A percentile compares a stretch with the other conserved stretches of the same genome.
Evolutionary conservation across 2,329 filamentous ascomycete genomes (phyloP).

Genomic region (Ceratocystis colombiana): DNA sequence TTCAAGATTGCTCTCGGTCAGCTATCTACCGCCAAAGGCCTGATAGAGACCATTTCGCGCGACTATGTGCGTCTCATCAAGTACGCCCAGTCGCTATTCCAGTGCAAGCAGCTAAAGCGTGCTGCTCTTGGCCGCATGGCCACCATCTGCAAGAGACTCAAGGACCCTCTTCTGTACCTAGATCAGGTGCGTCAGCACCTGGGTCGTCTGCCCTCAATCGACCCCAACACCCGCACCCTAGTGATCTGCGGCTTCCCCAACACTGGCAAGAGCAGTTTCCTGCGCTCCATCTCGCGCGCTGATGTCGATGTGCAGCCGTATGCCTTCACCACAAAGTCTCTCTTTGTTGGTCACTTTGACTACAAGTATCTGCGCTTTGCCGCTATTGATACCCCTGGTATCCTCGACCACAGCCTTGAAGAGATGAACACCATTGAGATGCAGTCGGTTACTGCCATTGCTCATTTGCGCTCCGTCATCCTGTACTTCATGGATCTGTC

Average conservation of each 20-base stretch:
- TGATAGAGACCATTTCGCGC: conserved; percentile 90
- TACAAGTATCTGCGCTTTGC: conserved; percentile 59
- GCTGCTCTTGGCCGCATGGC: conserved; percentile 96
- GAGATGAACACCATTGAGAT: conserved; percentile 99
- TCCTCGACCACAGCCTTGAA: conserved; percentile 91
- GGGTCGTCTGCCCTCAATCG: conserved; percentile 94
- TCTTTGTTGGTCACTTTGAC: conserved; percentile 97
- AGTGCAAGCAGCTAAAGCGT: conserved; percentile 97
- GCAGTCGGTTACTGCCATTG: conserved; percentile 85
- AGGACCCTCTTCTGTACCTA: conserved; percentile 88
- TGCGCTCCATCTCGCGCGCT: conserved; percentile 82
- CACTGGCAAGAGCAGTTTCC: conserved; percentile 92
- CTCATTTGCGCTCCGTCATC: conserved; percentile 87
- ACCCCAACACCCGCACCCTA: conserved; percentile 91
- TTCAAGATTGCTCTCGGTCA: conserved; percentile 96
- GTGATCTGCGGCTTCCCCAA: conserved; percentile 97
- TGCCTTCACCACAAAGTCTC: conserved; percentile 93
- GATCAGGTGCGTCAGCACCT: conserved; percentile 89
- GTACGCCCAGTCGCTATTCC: conserved; percentile 93
- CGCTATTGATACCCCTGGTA: conserved; percentile 97
- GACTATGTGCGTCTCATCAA: conserved; percentile 87
- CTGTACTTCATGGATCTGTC: conserved; percentile 98
- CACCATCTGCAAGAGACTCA: conserved; percentile 86
- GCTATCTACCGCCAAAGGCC: conserved; percentile 86
- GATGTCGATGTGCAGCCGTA: conserved; percentile 90